Conservation (phyloP, 2,329 filamentous ascomycete species). For the Cladosporium sp. region DNA sequence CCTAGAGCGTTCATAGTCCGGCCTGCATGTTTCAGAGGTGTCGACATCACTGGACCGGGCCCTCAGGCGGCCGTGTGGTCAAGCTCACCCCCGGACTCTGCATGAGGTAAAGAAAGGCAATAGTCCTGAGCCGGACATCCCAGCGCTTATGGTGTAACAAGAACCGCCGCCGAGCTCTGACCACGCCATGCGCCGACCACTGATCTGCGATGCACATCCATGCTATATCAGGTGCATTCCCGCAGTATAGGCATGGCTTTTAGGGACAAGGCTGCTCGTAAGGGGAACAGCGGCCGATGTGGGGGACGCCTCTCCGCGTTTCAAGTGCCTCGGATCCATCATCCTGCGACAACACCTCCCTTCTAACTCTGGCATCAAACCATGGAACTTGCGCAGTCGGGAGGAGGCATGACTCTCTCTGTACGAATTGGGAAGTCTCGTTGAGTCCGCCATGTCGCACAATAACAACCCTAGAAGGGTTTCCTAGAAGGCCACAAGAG, state of each 20-base stretch:
- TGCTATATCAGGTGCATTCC: neutral
- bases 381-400: too few species aligned
- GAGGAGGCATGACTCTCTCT: too few species aligned
- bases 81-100: neutral
- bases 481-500: too few species aligned
- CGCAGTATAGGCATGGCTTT: neutral
- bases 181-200: neutral
- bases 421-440: neutral
- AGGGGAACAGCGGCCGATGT: neutral
- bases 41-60: neutral
- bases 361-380: too few species aligned
- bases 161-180: neutral
- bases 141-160: conserved; percentile 4
- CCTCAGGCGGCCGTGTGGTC: neutral
- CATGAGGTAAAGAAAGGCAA: conserved; percentile 3
- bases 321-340: neutral
- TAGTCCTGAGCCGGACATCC: neutral
- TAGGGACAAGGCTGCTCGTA: neutral
- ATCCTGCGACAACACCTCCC: neutral
- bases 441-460: neutral
- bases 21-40: conserved; percentile 4
- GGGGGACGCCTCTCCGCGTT: conserved; percentile 6
- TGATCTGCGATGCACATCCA: neutral
- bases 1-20: neutral
- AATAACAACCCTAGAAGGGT: neutral